These are phyloP conservation scores for Colletotrichum sp. DNA, from an alignment of 2,329 filamentous ascomycete genomes.

Conservation along the genomic window DNA sequence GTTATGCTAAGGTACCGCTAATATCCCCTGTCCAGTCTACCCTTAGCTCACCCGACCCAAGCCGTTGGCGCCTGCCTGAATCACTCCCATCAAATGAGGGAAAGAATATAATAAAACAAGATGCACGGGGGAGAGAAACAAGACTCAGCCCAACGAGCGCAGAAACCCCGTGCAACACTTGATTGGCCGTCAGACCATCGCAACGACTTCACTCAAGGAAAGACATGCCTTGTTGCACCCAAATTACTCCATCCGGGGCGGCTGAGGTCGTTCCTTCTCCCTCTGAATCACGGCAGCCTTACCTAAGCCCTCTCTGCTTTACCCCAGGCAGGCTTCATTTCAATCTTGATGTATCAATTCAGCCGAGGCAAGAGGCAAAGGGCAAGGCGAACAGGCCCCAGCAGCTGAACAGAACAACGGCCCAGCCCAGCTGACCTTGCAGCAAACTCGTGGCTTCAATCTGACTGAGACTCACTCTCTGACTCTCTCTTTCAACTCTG, in stretches of 20 bases:
- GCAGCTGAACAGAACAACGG: background rate
- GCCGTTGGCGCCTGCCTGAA: conserved; percentile 6
- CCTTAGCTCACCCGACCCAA: conserved; percentile 7
- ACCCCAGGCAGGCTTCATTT: too few relatives aligned
- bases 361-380: background rate
- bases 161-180: background rate
- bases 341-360: background rate
- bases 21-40: background rate
- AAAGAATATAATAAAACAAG: background rate
- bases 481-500: background rate
- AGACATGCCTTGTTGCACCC: background rate
- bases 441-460: background rate
- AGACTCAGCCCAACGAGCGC: background rate
- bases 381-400: background rate
- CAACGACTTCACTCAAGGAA: background rate
- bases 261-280: background rate
- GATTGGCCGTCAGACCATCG: background rate
- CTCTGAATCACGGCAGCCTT: background rate
- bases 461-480: background rate
- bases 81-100: background rate
- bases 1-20: background rate
- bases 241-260: background rate
- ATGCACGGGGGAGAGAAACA: background rate
- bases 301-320: background rate
- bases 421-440: background rate